Evolutionary conservation across 2,329 filamentous ascomycete genomes (phyloP).

Genomic region (Hymenoscyphus scutula): DNA sequence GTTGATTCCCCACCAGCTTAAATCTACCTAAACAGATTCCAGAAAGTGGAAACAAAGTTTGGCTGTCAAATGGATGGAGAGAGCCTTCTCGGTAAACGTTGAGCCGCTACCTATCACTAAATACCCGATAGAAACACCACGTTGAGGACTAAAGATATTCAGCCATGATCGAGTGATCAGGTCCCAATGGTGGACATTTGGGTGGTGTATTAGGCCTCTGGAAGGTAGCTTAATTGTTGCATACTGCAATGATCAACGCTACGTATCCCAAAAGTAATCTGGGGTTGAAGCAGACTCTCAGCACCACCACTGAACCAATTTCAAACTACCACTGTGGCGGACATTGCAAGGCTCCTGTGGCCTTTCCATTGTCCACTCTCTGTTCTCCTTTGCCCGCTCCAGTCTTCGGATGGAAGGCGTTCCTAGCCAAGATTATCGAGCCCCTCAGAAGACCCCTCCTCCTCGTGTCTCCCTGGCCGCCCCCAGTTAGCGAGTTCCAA

Average conservation of each 20-base stretch:
- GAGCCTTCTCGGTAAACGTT: background rate
- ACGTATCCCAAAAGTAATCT: background rate
- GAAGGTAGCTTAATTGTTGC: background rate
- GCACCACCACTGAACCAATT: background rate
- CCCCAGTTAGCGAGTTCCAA: background rate
- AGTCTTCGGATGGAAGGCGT: slow-evolving; percentile 26
- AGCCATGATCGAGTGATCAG: background rate
- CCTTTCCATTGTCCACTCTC: background rate
- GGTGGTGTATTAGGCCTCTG: background rate
- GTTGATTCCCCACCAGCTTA: background rate
- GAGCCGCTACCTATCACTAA: background rate
- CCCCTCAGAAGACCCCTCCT: background rate
- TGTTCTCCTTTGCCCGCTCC: background rate
- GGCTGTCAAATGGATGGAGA: background rate
- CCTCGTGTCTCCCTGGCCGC: slow-evolving; percentile 5
- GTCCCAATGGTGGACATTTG: background rate
- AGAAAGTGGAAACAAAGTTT: too few relatives aligned
- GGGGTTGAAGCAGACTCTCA: background rate
- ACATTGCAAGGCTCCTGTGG: background rate
- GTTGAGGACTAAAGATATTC: background rate
- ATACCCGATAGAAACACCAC: background rate
- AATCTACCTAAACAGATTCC: background rate
- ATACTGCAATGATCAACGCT: slow-evolving; percentile 3
- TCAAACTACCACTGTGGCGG: background rate
- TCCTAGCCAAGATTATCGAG: slow-evolving; percentile 22